A percentile compares a stretch with the other conserved stretches of the same genome.
These are phyloP conservation scores for Neofusicoccum sp. DNA, from an alignment of 2,329 filamentous ascomycete species.

Conservation along the genomic window DNA sequence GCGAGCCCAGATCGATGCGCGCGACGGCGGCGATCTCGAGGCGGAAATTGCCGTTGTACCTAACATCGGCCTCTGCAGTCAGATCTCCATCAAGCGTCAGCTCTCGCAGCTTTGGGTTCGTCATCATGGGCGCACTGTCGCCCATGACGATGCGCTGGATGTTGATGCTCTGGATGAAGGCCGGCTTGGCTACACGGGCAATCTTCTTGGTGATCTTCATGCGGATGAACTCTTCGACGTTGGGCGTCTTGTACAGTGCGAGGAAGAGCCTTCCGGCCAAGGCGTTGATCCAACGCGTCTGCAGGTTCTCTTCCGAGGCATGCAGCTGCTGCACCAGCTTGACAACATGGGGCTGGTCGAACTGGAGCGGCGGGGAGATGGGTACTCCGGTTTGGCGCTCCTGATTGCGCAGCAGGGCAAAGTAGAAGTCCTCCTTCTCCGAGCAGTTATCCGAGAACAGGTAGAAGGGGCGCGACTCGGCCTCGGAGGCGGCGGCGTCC, in stretches of 20 bases:
- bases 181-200: conserved; percentile 85
- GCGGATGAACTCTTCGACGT: conserved; percentile 77
- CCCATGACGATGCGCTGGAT: conserved; percentile 84
- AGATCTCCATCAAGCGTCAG: conserved; percentile 91
- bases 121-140: conserved; percentile 83
- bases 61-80: conserved; percentile 81
- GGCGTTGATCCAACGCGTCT: conserved; percentile 93
- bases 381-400: conserved; percentile 65
- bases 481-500: conserved; percentile 53
- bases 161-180: conserved; percentile 83
- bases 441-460: conserved; percentile 95
- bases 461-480: conserved; percentile 82
- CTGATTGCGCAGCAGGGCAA: conserved; percentile 84
- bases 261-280: conserved; percentile 87
- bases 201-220: conserved; percentile 96
- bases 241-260: conserved; percentile 79
- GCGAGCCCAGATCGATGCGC: conserved; percentile 82
- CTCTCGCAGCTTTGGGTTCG: conserved; percentile 84
- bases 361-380: conserved; percentile 68
- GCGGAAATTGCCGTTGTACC: conserved; percentile 85
- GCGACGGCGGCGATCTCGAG: conserved; percentile 92
- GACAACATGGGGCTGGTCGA: conserved; percentile 85
- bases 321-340: conserved; percentile 87
- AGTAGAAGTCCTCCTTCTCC: conserved; percentile 98
- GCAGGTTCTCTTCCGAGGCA: conserved; percentile 85